Base-by-base conservation (phyloP, 83 land plant species). In the Picea engelmannii region DNA sequence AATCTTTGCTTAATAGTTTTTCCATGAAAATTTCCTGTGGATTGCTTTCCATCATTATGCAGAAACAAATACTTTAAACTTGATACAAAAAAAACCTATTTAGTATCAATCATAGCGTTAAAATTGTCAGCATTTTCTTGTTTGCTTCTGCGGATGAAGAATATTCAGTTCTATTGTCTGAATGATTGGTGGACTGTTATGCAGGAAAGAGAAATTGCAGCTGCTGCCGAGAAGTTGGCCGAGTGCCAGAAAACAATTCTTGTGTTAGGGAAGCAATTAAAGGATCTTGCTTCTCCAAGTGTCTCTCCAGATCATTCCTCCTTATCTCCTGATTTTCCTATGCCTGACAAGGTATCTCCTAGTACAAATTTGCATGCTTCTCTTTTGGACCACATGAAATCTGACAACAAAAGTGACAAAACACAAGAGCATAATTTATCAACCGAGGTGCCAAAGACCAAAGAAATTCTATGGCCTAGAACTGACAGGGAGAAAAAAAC, bases 171-270 rank as follows among this genome's bases (percentile, higher is more conserved):
- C 59, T 55, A 55, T 55, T 55, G 59, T 55, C 59, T 55, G 59
- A 55, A 55, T 55, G 13, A 12, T 55, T 55, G 11, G 55, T 49
- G 59, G 59, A 12, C 59, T 12, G 59, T 23, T 10, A 75, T n/a
- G n/a, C 90, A 94, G 96, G 95, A 90, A 58, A 84, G 38, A 63
- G 96, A 94, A 70, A 89, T 94, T 67, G 88, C 90, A 59, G 90
- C 93, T 27, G 93, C 96, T 64, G 87, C 96, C 64, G 92, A 89
- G 81, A 92, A 91, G 79, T 89, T 94, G 17, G 96, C 95, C 4
- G 92, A 92, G 80, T 94, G 96, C 85, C 95, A 94, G 83, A 90
- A 90, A 81, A 91, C 93, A 59, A 94, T 94, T 70, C 80, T 84
- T 67, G 81, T 90, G 69, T 91, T 94, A n/a, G 90, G 93, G 25